These are phyloP conservation scores for Apiotrichum gamsii DNA, from an alignment of 1,284 basidiomycete genomes.

Conservation along the genomic window DNA sequence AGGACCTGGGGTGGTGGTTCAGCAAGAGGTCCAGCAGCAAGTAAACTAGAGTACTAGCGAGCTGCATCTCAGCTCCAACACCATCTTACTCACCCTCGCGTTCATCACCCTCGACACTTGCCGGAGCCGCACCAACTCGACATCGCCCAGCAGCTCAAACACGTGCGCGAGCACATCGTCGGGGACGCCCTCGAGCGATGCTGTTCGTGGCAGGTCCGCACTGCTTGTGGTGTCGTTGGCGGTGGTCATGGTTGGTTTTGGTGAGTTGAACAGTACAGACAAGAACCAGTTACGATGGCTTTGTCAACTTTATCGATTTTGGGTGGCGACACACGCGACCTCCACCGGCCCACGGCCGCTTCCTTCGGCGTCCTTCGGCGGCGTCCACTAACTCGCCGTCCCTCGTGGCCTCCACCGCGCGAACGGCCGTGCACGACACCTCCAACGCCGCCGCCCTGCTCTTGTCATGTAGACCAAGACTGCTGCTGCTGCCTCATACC, in stretches of 20 bases:
- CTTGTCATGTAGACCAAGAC: too few relatives aligned
- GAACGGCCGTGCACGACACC: too few relatives aligned
- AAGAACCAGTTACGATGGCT: not conserved
- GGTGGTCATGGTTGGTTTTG: not conserved
- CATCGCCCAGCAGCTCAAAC: conserved; percentile 21
- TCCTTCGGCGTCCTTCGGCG: too few relatives aligned
- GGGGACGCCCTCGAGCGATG: conserved; percentile 29
- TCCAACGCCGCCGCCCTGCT: too few relatives aligned
- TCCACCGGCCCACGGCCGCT: not conserved
- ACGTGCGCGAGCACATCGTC: conserved; percentile 36
- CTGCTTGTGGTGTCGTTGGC: not conserved
- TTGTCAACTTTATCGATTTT: not conserved
- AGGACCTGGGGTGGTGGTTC: conserved; percentile 22
- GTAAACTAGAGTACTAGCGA: not conserved
- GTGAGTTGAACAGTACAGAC: not conserved
- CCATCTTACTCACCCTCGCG: conserved; percentile 22
- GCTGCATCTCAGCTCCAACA: not conserved
- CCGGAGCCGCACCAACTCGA: conserved; percentile 19
- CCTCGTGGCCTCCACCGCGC: too few relatives aligned
- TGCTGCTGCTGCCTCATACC: too few relatives aligned
- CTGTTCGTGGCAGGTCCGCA: not conserved
- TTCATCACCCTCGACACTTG: conserved; percentile 10
- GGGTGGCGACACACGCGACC: not conserved
- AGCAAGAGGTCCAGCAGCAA: too few relatives aligned
- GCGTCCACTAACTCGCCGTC: too few relatives aligned